Evolutionary conservation across 352 stramenopile species (phyloP).

Genomic region (Phytophthora lateralis): DNA sequence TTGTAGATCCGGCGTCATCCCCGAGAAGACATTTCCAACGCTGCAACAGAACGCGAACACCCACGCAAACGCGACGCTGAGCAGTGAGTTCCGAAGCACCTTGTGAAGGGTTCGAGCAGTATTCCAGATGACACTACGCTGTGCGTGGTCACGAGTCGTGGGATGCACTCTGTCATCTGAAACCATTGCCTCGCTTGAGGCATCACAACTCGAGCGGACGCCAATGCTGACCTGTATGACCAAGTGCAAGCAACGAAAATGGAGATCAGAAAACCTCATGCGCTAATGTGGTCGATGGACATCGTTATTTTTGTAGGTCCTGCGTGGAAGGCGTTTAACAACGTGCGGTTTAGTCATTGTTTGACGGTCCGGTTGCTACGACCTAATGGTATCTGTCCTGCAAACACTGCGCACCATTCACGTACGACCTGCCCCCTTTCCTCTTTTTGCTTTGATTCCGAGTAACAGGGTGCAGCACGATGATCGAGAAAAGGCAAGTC

Average conservation of each 20-base stretch:
- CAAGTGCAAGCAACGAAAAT: neutral
- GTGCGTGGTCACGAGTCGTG: neutral
- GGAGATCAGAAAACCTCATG: neutral
- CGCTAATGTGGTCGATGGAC: conserved; percentile 2
- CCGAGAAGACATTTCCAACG: conserved; percentile 20
- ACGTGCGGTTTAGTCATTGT: neutral
- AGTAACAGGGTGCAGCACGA: conserved; percentile 3
- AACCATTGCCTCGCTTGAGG: neutral
- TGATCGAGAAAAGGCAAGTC: neutral
- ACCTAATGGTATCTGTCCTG: neutral
- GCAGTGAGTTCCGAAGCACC: conserved; percentile 27
- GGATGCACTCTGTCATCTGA: neutral
- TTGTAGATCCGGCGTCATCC: neutral
- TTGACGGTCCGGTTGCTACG: neutral
- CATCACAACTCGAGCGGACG: neutral
- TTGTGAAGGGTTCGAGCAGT: conserved; percentile 20
- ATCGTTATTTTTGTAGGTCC: neutral
- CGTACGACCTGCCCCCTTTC: neutral
- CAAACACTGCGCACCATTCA: neutral
- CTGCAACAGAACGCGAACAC: conserved; percentile 13
- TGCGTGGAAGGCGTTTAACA: neutral
- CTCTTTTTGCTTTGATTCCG: neutral
- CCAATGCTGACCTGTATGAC: neutral
- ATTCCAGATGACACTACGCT: neutral
- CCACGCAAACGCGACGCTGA: conserved; percentile 25